Percentiles rank a stretch among this genome's conserved stretches.
Evolutionary conservation across 305 asterid species (phyloP).

Genomic region (Rubia peregrina): DNA sequence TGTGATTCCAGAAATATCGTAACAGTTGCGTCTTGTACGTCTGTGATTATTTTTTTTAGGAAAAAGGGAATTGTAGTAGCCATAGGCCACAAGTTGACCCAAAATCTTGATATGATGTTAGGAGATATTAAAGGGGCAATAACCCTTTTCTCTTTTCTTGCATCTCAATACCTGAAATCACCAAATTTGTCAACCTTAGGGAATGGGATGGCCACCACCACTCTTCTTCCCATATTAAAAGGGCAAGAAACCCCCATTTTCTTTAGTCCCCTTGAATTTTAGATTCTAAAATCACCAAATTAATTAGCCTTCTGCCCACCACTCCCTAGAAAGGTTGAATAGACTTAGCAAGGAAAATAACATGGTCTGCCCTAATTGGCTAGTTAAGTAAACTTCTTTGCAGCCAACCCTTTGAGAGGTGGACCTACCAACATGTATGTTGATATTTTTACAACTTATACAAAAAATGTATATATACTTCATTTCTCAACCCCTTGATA

Average conservation of each 20-base stretch:
- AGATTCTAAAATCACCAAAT: neutral
- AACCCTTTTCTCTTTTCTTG: slow-evolving; percentile 6
- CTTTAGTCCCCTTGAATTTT: neutral
- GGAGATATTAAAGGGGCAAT: slow-evolving; percentile 5
- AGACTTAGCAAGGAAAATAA: slow-evolving; percentile 4
- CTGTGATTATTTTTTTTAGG: neutral
- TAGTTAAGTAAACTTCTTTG: slow-evolving; percentile 8
- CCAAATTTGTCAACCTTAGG: slow-evolving; percentile 4
- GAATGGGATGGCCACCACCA: slow-evolving; percentile 1
- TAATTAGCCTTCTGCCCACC: slow-evolving; percentile 4
- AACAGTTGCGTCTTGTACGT: too few species aligned
- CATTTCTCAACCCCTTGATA: neutral
- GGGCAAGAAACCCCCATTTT: neutral
- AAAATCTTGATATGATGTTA: neutral
- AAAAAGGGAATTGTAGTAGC: neutral
- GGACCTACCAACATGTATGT: slow-evolving; percentile 12
- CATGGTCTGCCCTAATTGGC: slow-evolving; percentile 20
- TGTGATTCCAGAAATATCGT: neutral
- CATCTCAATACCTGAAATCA: slow-evolving; percentile 5
- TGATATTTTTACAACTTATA: slow-evolving; percentile 9
- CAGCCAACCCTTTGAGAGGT: slow-evolving; percentile 1
- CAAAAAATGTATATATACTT: neutral
- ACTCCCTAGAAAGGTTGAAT: slow-evolving; percentile 5
- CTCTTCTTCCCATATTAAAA: neutral
- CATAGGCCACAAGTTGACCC: neutral